Percentiles rank a stretch among this genome's conserved stretches.
Evolutionary conservation across 1,284 basidiomycete species (phyloP).

Genomic region (Cryptococcus sp.): DNA sequence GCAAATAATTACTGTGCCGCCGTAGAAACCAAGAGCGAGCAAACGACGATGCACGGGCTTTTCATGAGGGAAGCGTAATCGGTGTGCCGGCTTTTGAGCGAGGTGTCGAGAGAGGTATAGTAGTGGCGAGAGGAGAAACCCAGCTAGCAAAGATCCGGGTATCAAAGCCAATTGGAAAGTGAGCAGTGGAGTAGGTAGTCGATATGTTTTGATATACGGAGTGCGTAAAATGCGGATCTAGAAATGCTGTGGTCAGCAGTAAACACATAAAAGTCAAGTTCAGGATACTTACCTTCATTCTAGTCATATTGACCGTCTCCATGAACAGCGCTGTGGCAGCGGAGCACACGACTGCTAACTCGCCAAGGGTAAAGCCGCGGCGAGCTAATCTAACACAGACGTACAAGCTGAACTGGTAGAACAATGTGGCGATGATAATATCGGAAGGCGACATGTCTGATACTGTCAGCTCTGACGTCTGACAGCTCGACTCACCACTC

Average conservation of each 20-base stretch:
- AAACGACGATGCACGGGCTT: constrained; percentile 79
- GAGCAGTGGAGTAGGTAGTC: constrained; percentile 87
- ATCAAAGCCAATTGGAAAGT: constrained; percentile 92
- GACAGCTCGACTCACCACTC: constrained; percentile 35
- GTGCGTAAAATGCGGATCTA: constrained; percentile 79
- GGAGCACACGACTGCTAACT: constrained; percentile 82
- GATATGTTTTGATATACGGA: constrained; percentile 88
- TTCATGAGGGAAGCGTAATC: constrained; percentile 83
- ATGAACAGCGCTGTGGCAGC: constrained; percentile 83
- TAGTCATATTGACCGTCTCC: constrained; percentile 80
- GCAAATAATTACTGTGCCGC: constrained; percentile 73
- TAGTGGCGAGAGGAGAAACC: constrained; percentile 91
- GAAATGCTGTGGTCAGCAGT: not conserved
- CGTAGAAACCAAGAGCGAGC: constrained; percentile 84
- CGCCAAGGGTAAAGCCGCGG: constrained; percentile 90
- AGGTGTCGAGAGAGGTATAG: constrained; percentile 90
- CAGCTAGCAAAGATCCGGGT: constrained; percentile 85
- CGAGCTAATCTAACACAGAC: constrained; percentile 85
- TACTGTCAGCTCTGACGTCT: not conserved
- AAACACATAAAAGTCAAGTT: not conserved
- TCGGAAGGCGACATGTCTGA: constrained; percentile 79
- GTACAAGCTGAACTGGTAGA: constrained; percentile 91
- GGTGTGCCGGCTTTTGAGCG: constrained; percentile 85
- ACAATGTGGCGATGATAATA: constrained; percentile 69
- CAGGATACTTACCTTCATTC: constrained; percentile 65